Evolutionary conservation across 371 early-diverging fungal species (phyloP), one percentile per base, ranked within the genome.

Genomic region (Synchytrium microbalum): DNA sequence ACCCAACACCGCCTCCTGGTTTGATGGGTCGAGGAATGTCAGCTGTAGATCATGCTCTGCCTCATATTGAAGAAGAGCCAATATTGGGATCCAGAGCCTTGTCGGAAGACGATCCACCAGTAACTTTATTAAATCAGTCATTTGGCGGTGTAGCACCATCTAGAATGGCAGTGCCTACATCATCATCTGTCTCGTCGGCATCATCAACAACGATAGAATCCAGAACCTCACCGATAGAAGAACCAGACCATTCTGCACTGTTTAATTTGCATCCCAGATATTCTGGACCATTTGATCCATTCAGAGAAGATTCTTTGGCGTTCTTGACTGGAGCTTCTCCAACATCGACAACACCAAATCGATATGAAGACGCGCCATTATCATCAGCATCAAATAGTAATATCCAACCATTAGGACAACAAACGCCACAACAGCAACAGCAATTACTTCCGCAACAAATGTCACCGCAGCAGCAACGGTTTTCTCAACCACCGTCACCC

Each of bases 271-370:
- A 69, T 32, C 77, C 74, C 14, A 71, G 62, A 25, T 77, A 77
- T 59, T 64, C 46, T 16, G 77, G 77, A 14, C 69, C 74, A 14
- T 74, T 77, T 57, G 70, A 77, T 61, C 77, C 77, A 0, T 77
- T 77, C 62, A 51, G 67, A 0, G 67, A 52, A 14, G 73, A 76
- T 46, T 67, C 70, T 1, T 52, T 72, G 19, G 68, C 65, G 3
- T 38, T 46, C 25, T 29, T 56, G 56, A 24, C 56, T 8, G 8
- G 8, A 56, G 5, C 56, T 8, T 10, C 29, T 10, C 56, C 26
- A 24, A 26, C 13, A 24, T 26, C 29, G 8, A 24, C 29, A 8
- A 56, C 29, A 5, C 56, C 56, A 29, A 10, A 10, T 8, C 29
- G 56, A 10, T 5, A 8, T 13, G 56, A 13, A 5, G 29, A 56